Evolutionary conservation across 306 rosid genomes (phyloP).

Genomic region (Castanea mollissima): DNA sequence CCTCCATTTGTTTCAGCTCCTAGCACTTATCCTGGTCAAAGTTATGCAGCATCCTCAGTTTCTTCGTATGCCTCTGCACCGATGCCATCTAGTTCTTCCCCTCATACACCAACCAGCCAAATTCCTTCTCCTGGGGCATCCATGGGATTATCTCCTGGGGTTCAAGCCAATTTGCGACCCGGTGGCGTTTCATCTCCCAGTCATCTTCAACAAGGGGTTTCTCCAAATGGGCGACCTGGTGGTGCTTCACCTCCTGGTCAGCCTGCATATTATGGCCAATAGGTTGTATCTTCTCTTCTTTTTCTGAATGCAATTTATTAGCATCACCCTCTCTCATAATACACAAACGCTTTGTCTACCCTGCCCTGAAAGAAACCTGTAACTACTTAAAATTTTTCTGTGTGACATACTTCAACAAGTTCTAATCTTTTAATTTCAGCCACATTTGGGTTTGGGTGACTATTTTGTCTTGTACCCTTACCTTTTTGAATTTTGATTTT

Average conservation of each 20-base stretch:
- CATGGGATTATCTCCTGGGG: conserved; percentile 38
- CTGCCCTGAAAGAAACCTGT: not conserved
- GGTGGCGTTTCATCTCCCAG: conserved; percentile 45
- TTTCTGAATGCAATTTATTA: conserved; percentile 14
- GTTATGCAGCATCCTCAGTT: conserved; percentile 40
- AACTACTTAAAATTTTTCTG: conserved; percentile 8
- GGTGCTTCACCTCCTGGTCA: conserved; percentile 38
- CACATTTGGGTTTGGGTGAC: not conserved
- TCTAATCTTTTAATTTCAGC: not conserved
- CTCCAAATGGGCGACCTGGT: conserved; percentile 19
- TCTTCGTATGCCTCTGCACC: conserved; percentile 44
- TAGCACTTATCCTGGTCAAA: conserved; percentile 53
- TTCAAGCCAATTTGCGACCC: conserved; percentile 30
- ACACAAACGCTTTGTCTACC: not conserved
- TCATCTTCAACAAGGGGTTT: conserved; percentile 26
- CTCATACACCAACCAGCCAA: conserved; percentile 42
- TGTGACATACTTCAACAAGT: not conserved
- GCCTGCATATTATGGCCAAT: conserved; percentile 38
- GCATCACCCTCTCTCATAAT: not conserved
- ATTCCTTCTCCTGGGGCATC: conserved; percentile 36
- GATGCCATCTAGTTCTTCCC: conserved; percentile 52
- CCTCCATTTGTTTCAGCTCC: conserved; percentile 46
- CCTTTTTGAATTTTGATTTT: not conserved
- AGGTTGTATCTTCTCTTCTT: conserved; percentile 12
- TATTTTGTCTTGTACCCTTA: not conserved